Conservation (phyloP, 768 basidiomycete genomes). For the Pleurotus djamor region DNA sequence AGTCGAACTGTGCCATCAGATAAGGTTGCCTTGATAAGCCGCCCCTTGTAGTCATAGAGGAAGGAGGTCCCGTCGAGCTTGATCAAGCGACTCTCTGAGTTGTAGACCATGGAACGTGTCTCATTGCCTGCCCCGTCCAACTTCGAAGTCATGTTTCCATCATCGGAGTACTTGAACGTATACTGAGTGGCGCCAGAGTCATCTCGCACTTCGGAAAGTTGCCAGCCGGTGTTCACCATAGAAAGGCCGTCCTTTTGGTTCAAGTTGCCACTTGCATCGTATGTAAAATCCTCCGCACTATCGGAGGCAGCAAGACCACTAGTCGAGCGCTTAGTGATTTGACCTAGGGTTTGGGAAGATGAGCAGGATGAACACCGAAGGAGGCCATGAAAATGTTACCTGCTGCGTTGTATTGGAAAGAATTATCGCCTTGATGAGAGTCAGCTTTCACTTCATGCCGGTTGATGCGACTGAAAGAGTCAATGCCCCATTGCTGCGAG, state of each 20-base stretch:
- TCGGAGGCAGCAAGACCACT: not conserved
- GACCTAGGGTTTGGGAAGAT: not conserved
- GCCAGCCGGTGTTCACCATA: conserved; percentile 9
- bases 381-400: not conserved
- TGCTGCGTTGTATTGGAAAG: conserved; percentile 3
- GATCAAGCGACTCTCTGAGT: not conserved
- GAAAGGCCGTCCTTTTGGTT: conserved; percentile 2
- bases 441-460: not conserved
- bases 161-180: conserved; percentile 3
- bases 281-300: not conserved
- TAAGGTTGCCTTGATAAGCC: conserved; percentile 8
- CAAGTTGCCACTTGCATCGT: conserved; percentile 10
- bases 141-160: conserved; percentile 1
- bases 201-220: conserved; percentile 6
- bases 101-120: not conserved
- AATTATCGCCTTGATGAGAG: not conserved
- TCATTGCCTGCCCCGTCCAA: not conserved
- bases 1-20: conserved; percentile 5
- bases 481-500: not conserved
- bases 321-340: not conserved
- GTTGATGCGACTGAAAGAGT: not conserved
- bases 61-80: conserved; percentile 1
- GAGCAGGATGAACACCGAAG: not conserved
- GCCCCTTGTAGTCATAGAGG: conserved; percentile 8
- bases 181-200: not conserved